phyloP scores from a whole-genome alignment of 108 stramenopile species.

The Conticribra weissflogii region DNA sequence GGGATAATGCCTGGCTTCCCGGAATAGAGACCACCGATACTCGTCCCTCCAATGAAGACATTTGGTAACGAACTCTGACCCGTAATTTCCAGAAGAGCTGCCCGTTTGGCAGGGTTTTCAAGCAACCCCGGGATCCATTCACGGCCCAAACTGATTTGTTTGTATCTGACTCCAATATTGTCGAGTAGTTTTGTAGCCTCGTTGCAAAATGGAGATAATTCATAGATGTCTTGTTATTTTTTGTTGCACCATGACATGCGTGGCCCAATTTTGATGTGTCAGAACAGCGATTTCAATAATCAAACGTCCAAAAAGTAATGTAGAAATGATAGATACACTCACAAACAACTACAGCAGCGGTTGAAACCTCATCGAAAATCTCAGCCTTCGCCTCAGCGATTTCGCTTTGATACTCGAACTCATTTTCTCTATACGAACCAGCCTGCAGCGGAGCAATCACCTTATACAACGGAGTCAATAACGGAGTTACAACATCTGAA shows the following conservation, averaged over 20 bases:
- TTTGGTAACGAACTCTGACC: conserved; percentile 74
- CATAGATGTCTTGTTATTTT: conserved; percentile 58
- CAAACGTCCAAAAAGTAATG: too few relatives aligned
- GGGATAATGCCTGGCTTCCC: conserved; percentile 70
- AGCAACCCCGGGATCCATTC: conserved; percentile 81
- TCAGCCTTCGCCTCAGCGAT: conserved; percentile 50
- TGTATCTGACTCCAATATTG: conserved; percentile 46
- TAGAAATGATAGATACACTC: too few relatives aligned
- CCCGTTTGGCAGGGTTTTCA: conserved; percentile 49
- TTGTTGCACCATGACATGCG: too few relatives aligned
- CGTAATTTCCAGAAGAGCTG: conserved; percentile 71
- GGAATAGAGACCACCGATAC: conserved; percentile 71
- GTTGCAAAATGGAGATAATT: conserved; percentile 70
- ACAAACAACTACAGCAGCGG: conserved; percentile 64
- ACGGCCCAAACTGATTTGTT: conserved; percentile 61
- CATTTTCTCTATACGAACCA: conserved; percentile 49
- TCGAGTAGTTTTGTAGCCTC: conserved; percentile 63
- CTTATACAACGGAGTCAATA: conserved; percentile 52
- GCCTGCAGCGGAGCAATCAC: conserved; percentile 64
- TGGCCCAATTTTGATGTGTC: too few relatives aligned
- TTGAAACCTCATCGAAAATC: conserved; percentile 51
- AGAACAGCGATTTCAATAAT: too few relatives aligned
- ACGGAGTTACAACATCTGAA: conserved; percentile 54
- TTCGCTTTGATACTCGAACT: conserved; percentile 34
- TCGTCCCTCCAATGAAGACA: conserved; percentile 66